These are phyloP conservation scores for Nasturtium officinale DNA, from an alignment of 345 rosid species.

Conservation along the genomic window DNA sequence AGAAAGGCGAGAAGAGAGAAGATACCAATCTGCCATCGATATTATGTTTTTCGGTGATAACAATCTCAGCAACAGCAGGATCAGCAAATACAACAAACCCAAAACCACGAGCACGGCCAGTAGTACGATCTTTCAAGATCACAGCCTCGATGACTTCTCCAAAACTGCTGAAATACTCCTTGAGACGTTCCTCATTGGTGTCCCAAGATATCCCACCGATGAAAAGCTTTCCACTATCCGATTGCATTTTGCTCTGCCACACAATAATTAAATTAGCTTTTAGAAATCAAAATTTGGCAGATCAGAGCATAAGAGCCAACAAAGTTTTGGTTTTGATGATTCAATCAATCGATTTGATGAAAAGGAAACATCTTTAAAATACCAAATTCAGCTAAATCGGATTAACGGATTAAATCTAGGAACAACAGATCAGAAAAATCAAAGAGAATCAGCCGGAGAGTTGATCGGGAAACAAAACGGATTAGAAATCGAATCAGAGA, in stretches of 20 bases:
- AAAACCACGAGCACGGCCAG: constrained; percentile 98
- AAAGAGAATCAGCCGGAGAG: constrained; percentile 46
- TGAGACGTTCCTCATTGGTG: constrained; percentile 92
- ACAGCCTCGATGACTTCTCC: constrained; percentile 98
- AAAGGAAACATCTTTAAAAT: constrained; percentile 16
- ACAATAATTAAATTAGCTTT: neutral
- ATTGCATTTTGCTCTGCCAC: constrained; percentile 77
- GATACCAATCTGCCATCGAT: constrained; percentile 95
- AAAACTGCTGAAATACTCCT: constrained; percentile 80
- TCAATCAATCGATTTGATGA: constrained; percentile 2
- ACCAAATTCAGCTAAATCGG: too few relatives aligned
- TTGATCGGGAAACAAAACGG: constrained; percentile 5
- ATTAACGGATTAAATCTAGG: constrained; percentile 54
- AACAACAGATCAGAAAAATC: constrained; percentile 58
- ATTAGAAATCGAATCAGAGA: neutral
- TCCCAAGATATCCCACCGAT: constrained; percentile 99
- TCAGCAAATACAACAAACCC: constrained; percentile 95
- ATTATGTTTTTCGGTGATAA: constrained; percentile 79
- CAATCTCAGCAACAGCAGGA: constrained; percentile 85
- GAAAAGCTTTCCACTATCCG: constrained; percentile 89
- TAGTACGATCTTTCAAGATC: constrained; percentile 96
- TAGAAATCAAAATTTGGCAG: constrained; percentile 3
- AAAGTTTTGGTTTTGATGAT: constrained; percentile 10
- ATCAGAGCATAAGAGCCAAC: constrained; percentile 13
- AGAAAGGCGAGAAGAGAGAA: constrained; percentile 12